These are phyloP conservation scores for Triticum dicoccoides DNA, from an alignment of 176 grass and related monocot species.

Conservation along the genomic window DNA sequence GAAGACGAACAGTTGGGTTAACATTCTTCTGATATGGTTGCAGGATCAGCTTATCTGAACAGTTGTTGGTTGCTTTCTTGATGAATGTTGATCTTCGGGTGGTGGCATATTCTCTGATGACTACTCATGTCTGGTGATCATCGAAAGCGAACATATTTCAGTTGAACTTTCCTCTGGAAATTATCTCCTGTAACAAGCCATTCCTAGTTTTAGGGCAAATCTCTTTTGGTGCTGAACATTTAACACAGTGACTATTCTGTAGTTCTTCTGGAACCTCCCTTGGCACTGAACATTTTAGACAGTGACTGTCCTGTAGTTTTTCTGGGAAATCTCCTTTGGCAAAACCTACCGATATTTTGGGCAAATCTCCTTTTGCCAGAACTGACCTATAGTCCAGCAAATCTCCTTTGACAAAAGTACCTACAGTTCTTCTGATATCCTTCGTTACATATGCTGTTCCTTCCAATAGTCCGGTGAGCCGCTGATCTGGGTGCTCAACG, in stretches of 20 bases:
- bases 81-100: neutral
- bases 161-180: constrained; percentile 12
- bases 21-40: constrained; percentile 22
- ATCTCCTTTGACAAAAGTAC: neutral
- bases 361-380: neutral
- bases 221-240: constrained; percentile 46
- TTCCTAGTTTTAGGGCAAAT: constrained; percentile 40
- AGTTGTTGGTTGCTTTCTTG: constrained; percentile 30
- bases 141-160: constrained; percentile 1
- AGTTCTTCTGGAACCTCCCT: constrained; percentile 20
- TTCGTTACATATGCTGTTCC: constrained; percentile 40
- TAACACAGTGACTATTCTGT: neutral
- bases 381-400: neutral
- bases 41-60: constrained; percentile 35
- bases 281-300: constrained; percentile 27
- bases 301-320: neutral
- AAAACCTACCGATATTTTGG: neutral
- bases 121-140: constrained; percentile 18
- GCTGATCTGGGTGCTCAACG: too few relatives aligned
- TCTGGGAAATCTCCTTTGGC: constrained; percentile 24
- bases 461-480: neutral
- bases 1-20: constrained; percentile 18
- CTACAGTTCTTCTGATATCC: constrained; percentile 46
- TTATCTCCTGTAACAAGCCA: constrained; percentile 14
- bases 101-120: constrained; percentile 24